These are phyloP conservation scores for Chrysoporthe deuterocubensis DNA, from an alignment of 2,329 filamentous ascomycete species.

Conservation along the genomic window DNA sequence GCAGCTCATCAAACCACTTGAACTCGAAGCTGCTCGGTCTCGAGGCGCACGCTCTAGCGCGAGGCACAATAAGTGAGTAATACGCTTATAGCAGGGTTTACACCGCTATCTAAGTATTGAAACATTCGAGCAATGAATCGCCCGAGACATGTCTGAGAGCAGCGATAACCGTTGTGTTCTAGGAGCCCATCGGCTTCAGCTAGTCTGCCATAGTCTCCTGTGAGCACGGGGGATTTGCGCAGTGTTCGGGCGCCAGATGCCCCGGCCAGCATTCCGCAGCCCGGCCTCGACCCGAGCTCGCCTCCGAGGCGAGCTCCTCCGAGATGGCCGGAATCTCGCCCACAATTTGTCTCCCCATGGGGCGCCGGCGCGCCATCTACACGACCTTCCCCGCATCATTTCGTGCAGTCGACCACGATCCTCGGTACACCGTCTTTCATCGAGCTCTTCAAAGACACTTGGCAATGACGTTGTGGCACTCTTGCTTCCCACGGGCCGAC, in stretches of 20 bases:
- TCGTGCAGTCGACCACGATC: neutral
- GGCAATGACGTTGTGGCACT: slow-evolving; percentile 6
- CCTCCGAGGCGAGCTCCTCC: slow-evolving; percentile 1
- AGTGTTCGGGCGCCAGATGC: neutral
- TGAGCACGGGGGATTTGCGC: neutral
- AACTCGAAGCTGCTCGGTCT: neutral
- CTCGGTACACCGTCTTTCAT: neutral
- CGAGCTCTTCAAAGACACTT: neutral
- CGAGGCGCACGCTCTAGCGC: neutral
- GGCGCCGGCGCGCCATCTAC: neutral
- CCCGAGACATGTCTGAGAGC: too few relatives aligned
- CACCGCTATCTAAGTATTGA: too few relatives aligned
- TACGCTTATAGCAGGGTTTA: too few relatives aligned
- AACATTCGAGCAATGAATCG: too few relatives aligned
- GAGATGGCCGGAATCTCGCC: neutral
- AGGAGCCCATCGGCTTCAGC: neutral
- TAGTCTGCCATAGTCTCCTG: neutral
- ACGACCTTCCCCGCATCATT: neutral
- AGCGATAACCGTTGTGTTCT: too few relatives aligned
- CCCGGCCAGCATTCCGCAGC: neutral
- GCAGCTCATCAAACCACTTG: neutral
- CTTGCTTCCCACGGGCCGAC: neutral
- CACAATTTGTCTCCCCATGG: neutral
- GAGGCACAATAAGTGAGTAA: too few relatives aligned
- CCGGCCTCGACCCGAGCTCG: neutral